These are phyloP conservation scores for Paspalum vaginatum DNA, from an alignment of 176 grass and related monocot species.

Conservation along the genomic window DNA sequence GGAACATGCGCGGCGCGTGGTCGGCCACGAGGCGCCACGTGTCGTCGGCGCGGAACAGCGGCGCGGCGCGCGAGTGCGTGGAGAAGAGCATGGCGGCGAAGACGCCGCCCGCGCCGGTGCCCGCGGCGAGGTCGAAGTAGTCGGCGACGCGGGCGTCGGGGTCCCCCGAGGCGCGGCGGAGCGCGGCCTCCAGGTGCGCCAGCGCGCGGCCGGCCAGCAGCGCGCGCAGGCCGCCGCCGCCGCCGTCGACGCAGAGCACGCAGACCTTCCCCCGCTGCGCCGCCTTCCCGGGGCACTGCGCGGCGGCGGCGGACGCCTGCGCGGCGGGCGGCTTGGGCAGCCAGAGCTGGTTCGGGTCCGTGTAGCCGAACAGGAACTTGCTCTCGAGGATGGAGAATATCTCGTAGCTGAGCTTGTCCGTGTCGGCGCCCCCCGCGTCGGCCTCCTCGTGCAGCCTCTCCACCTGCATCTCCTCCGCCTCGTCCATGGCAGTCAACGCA, in stretches of 20 bases:
- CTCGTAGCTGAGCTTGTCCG: slow-evolving; percentile 98
- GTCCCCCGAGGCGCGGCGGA: slow-evolving; percentile 67
- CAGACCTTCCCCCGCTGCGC: slow-evolving; percentile 81
- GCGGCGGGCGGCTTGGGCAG: slow-evolving; percentile 35
- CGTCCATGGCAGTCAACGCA: slow-evolving; percentile 40
- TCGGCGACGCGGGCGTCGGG: slow-evolving; percentile 77
- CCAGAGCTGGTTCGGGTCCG: slow-evolving; percentile 63
- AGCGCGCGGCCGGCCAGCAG: slow-evolving; percentile 79
- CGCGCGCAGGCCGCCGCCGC: slow-evolving; percentile 66
- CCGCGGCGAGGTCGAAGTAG: slow-evolving; percentile 91
- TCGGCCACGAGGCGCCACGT: slow-evolving; percentile 85
- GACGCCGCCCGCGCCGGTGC: slow-evolving; percentile 81
- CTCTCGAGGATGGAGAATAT: slow-evolving; percentile 99
- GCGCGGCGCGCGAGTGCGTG: slow-evolving; percentile 60
- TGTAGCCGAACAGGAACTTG: slow-evolving; percentile 99
- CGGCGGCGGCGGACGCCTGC: not conserved
- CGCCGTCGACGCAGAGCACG: slow-evolving; percentile 88
- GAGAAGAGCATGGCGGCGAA: slow-evolving; percentile 95
- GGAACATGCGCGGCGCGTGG: slow-evolving; percentile 68
- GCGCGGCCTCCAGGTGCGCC: slow-evolving; percentile 77
- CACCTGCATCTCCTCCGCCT: slow-evolving; percentile 84
- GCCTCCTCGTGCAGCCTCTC: slow-evolving; percentile 59
- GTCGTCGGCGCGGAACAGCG: slow-evolving; percentile 82
- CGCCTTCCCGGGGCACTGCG: slow-evolving; percentile 12
- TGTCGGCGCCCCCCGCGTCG: slow-evolving; percentile 40